Evolutionary conservation across 2,329 filamentous ascomycete species (phyloP), one percentile per base, ranked within the genome.

Genomic region (Tolypocladium ophioglossoides): DNA sequence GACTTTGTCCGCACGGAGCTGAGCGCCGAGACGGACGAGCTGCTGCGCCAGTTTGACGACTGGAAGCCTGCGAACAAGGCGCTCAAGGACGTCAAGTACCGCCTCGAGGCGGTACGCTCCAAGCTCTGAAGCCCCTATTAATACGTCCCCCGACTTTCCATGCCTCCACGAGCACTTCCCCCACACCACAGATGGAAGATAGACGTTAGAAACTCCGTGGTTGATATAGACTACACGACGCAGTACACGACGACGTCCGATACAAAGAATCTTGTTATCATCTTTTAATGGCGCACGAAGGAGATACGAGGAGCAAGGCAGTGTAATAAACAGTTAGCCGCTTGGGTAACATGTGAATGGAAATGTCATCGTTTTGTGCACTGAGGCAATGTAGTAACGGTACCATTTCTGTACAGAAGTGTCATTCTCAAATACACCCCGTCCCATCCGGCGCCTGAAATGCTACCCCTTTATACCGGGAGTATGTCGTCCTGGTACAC

Each of bases 51-150:
- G 68, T 99, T 97, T 69, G 91, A 97, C 67, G 84, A 89, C 52
- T 99, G 94, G 94, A 91, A 87, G 65, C 94, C 94, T 0, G 79
- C 77, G 0, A 95, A 85, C 9, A 99, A 97, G 73, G 88, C 88
- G 46, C 72, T 99, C 55, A 96, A 94, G 72, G 94, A 99, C 70
- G 91, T 99, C 49, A 95, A 95, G 70, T 97, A 95, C 70, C 79
- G 94, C 57, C 75, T 99, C 22, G 94, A 97, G 72, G 92, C 87
- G 3, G 89, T 99, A 47, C 81, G 89, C 64, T 96, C 90, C 50
- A 95, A 91, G 72, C 73, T 96, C 22, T 84, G 68, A 64, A n/a
- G 18, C 50, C 61, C 66, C 40, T 65, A 62, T 46, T 65, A 62
- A 35, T 35, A 16, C 34, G 11, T 16, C n/a, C 27, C 27, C 27